A percentile compares a stretch with the other conserved stretches of the same genome.
Evolutionary conservation across 2,329 filamentous ascomycete species (phyloP).

Genomic region (Claviceps africana): DNA sequence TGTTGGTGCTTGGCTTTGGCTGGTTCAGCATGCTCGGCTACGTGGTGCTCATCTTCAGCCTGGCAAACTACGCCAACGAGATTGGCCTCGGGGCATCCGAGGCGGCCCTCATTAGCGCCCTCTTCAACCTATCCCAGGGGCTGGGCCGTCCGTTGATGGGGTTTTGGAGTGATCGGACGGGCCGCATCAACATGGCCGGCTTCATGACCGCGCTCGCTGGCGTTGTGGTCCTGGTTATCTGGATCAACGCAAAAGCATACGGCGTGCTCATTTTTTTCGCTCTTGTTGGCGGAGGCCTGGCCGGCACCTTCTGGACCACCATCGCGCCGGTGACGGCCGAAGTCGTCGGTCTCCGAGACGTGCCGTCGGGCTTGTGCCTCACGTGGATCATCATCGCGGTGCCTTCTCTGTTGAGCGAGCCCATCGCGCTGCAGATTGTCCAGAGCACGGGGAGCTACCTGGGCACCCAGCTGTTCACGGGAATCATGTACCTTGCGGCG

Average conservation of each 20-base stretch:
- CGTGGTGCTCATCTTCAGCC: constrained; percentile 60
- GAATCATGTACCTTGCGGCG: constrained; percentile 44
- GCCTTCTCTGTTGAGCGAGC: constrained; percentile 55
- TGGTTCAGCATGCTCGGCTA: constrained; percentile 63
- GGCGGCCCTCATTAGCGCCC: constrained; percentile 56
- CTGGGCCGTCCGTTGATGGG: constrained; percentile 60
- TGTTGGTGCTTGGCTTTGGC: constrained; percentile 52
- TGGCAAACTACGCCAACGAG: constrained; percentile 57
- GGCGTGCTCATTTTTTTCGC: constrained; percentile 59
- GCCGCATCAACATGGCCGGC: constrained; percentile 59
- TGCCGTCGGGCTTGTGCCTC: constrained; percentile 55
- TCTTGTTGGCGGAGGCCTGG: constrained; percentile 54
- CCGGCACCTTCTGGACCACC: constrained; percentile 58
- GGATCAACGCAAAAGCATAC: constrained; percentile 52
- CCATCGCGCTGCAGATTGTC: constrained; percentile 45
- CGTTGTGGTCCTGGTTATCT: constrained; percentile 54
- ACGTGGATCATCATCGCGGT: constrained; percentile 59
- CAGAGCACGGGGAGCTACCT: constrained; percentile 32
- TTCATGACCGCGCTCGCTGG: constrained; percentile 50
- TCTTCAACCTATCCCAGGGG: constrained; percentile 55
- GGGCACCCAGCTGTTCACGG: constrained; percentile 43
- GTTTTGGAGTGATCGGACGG: constrained; percentile 54
- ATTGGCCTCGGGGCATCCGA: constrained; percentile 54
- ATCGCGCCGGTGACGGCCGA: constrained; percentile 58
- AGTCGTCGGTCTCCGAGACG: constrained; percentile 53